Evolutionary conservation across 1,284 basidiomycete genomes (phyloP).

Genomic region (Ganoderma boninense): DNA sequence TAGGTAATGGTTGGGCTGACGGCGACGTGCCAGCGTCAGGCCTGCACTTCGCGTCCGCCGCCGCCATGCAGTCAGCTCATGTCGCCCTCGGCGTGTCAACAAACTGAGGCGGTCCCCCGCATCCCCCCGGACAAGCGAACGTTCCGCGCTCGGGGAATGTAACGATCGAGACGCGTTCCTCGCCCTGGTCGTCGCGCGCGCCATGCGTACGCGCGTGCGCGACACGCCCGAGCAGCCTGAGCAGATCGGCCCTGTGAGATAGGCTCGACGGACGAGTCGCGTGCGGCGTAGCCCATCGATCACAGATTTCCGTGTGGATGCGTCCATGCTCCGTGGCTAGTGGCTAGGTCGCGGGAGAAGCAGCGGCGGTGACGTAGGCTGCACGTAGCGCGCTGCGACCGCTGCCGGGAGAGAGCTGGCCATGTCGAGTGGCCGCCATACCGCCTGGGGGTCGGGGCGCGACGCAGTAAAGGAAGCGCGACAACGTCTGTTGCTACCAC

Average conservation of each 20-base stretch:
- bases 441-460: neutral
- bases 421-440: conserved; percentile 4
- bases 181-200: conserved; percentile 6
- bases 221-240: neutral
- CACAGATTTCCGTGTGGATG: conserved; percentile 20
- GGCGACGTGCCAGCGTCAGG: conserved; percentile 3
- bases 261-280: conserved; percentile 9
- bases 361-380: conserved; percentile 15
- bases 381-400: conserved; percentile 10
- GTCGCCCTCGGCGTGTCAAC: conserved; percentile 13
- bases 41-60: conserved; percentile 14
- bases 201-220: neutral
- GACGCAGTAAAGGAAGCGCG: neutral
- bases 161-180: neutral
- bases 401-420: conserved; percentile 2
- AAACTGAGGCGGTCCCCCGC: conserved; percentile 16
- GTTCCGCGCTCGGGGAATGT: conserved; percentile 17
- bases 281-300: conserved; percentile 18
- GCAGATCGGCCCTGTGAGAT: conserved; percentile 29
- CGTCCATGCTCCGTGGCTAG: conserved; percentile 10
- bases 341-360: conserved; percentile 31
- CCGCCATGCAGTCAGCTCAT: neutral
- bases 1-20: conserved; percentile 19
- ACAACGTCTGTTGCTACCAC: conserved; percentile 22
- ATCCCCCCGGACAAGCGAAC: conserved; percentile 9